A percentile compares a stretch with the other conserved stretches of the same genome.
Conservation (phyloP, 2,329 filamentous ascomycete species). For the Cryphonectria parasitica region DNA sequence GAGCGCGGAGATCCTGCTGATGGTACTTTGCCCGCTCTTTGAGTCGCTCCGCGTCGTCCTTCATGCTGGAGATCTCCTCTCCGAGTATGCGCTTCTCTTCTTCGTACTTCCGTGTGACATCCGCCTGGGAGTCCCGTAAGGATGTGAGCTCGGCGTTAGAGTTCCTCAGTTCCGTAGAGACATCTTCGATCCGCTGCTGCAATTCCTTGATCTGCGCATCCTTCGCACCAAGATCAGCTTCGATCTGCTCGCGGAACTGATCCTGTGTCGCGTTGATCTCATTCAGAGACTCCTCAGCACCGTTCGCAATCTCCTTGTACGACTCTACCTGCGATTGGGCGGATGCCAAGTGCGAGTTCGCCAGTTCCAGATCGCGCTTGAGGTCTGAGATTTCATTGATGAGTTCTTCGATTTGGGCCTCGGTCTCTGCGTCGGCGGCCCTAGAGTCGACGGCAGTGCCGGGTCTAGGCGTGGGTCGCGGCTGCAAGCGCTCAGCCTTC, state of each 20-base stretch:
- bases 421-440: slow-evolving; percentile 46
- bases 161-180: slow-evolving; percentile 78
- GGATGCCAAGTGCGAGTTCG: slow-evolving; percentile 78
- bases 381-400: slow-evolving; percentile 83
- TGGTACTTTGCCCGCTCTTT: slow-evolving; percentile 80
- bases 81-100: slow-evolving; percentile 83
- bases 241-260: slow-evolving; percentile 85
- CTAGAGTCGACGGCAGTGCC: slow-evolving; percentile 48
- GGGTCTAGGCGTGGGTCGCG: slow-evolving; percentile 70
- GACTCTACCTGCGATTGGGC: slow-evolving; percentile 81
- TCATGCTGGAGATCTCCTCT: slow-evolving; percentile 77
- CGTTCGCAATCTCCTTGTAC: slow-evolving; percentile 86
- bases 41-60: slow-evolving; percentile 81
- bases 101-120: slow-evolving; percentile 70
- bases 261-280: slow-evolving; percentile 80
- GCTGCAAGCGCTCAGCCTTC: slow-evolving; percentile 78
- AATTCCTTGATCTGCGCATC: slow-evolving; percentile 80
- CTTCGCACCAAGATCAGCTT: slow-evolving; percentile 74
- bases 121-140: slow-evolving; percentile 79
- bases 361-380: slow-evolving; percentile 82
- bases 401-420: slow-evolving; percentile 76
- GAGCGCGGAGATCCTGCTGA: slow-evolving; percentile 88
- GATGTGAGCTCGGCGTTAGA: slow-evolving; percentile 82
- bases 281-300: slow-evolving; percentile 83
- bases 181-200: slow-evolving; percentile 80